Conservation (phyloP, 305 asterid genomes). For the Rubia peregrina region DNA sequence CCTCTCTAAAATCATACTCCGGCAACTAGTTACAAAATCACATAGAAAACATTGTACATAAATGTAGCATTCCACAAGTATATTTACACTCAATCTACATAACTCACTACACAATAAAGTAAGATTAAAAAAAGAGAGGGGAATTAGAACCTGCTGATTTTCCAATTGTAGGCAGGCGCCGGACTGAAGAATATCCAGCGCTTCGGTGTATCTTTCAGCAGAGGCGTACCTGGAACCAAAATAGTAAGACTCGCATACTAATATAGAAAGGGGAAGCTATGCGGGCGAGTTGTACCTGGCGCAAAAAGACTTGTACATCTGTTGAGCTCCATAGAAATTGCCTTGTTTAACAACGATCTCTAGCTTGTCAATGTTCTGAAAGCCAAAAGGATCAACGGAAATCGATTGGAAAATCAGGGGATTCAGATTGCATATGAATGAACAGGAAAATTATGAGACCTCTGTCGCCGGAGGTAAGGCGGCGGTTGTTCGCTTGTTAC, state of each 20-base stretch:
- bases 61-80: not conserved
- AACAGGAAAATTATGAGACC: slow-evolving; percentile 4
- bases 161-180: slow-evolving; percentile 90
- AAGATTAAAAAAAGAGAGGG: not conserved
- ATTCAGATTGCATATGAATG: not conserved
- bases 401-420: not conserved
- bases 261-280: not conserved
- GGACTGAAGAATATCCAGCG: slow-evolving; percentile 72
- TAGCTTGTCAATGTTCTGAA: slow-evolving; percentile 71
- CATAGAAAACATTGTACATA: not conserved
- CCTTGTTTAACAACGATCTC: slow-evolving; percentile 67
- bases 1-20: not conserved
- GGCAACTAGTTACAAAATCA: not conserved
- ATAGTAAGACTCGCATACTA: not conserved
- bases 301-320: slow-evolving; percentile 81
- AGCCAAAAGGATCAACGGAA: slow-evolving; percentile 1
- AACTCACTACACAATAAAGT: not conserved
- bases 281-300: slow-evolving; percentile 42
- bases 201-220: slow-evolving; percentile 58
- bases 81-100: not conserved
- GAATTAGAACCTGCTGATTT: slow-evolving; percentile 49
- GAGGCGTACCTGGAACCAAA: slow-evolving; percentile 49
- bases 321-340: slow-evolving; percentile 89
- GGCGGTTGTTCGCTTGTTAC: slow-evolving; percentile 12
- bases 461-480: slow-evolving; percentile 21